A percentile compares a stretch with the other conserved stretches of the same genome.
phyloP scores from a whole-genome alignment of 352 stramenopile species.

The Globisporangium cystogenes region DNA sequence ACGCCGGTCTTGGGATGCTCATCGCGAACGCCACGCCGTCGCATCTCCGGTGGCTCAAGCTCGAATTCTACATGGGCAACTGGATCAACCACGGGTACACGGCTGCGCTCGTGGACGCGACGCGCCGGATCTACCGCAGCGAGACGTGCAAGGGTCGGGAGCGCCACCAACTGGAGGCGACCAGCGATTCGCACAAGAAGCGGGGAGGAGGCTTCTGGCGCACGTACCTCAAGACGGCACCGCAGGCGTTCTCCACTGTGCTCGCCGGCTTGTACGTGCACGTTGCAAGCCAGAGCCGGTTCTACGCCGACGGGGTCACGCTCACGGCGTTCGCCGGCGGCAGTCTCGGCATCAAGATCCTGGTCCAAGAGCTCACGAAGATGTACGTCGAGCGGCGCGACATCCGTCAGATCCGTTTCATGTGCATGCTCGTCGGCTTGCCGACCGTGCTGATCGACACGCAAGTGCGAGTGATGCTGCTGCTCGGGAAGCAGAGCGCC shows the following conservation, averaged over 20 bases:
- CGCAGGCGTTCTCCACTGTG: background rate
- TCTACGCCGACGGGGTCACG: background rate
- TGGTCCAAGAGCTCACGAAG: slow-evolving; percentile 21
- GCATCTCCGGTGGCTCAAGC: slow-evolving; percentile 5
- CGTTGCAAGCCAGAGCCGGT: slow-evolving; percentile 2
- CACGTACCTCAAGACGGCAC: background rate
- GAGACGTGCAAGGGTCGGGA: slow-evolving; percentile 13
- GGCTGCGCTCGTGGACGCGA: slow-evolving; percentile 13
- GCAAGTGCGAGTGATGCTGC: slow-evolving; percentile 25
- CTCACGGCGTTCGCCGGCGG: background rate
- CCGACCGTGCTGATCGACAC: slow-evolving; percentile 42
- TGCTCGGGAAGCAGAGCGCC: slow-evolving; percentile 20
- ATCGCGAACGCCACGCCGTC: background rate
- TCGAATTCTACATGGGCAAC: slow-evolving; percentile 24
- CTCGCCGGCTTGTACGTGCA: slow-evolving; percentile 1
- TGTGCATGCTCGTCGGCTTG: slow-evolving; percentile 27
- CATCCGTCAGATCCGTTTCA: slow-evolving; percentile 24
- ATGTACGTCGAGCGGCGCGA: slow-evolving; percentile 19
- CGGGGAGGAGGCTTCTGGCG: slow-evolving; percentile 2
- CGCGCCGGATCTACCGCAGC: slow-evolving; percentile 17
- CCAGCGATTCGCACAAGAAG: too few species aligned
- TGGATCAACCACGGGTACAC: slow-evolving; percentile 17
- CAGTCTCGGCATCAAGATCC: slow-evolving; percentile 1
- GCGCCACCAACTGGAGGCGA: too few species aligned
- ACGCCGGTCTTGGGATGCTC: background rate